These are phyloP conservation scores for Epichloe gansuensis DNA, from an alignment of 2,329 filamentous ascomycete species.

Conservation along the genomic window DNA sequence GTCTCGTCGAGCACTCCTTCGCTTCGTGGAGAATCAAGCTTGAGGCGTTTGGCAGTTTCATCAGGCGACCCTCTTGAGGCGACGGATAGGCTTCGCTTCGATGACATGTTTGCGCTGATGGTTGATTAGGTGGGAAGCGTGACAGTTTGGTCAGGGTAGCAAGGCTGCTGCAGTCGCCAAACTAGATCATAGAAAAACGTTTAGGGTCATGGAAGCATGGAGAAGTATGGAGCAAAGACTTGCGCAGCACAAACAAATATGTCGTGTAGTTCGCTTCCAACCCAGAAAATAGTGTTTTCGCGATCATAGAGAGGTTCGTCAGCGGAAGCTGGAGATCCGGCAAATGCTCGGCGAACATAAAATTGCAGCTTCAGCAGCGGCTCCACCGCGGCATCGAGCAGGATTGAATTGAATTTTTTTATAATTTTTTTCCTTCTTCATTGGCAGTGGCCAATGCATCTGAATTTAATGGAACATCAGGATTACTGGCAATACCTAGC, in stretches of 20 bases:
- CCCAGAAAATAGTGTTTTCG: neutral
- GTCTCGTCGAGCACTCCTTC: neutral
- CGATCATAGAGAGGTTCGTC: neutral
- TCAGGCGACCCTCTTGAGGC: constrained; percentile 13
- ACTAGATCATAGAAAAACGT: neutral
- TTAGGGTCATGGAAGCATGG: neutral
- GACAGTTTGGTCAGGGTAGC: neutral
- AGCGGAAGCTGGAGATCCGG: neutral
- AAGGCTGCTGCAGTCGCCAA: neutral
- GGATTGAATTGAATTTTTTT: neutral
- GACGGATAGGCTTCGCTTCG: constrained; percentile 24
- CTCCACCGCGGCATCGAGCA: neutral
- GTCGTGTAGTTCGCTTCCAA: neutral
- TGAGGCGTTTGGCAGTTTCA: constrained; percentile 19
- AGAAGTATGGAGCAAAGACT: neutral
- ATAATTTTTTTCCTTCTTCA: too few relatives aligned
- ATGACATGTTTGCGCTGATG: constrained; percentile 15
- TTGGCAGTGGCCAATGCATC: too few relatives aligned
- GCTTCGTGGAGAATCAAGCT: neutral
- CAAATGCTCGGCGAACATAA: neutral
- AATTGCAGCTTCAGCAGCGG: neutral
- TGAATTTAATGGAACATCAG: too few relatives aligned
- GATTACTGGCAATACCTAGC: too few relatives aligned
- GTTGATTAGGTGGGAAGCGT: neutral
- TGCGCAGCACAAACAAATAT: neutral